Evolutionary conservation across 768 basidiomycete genomes (phyloP).

Genomic region (Piloderma croceum): DNA sequence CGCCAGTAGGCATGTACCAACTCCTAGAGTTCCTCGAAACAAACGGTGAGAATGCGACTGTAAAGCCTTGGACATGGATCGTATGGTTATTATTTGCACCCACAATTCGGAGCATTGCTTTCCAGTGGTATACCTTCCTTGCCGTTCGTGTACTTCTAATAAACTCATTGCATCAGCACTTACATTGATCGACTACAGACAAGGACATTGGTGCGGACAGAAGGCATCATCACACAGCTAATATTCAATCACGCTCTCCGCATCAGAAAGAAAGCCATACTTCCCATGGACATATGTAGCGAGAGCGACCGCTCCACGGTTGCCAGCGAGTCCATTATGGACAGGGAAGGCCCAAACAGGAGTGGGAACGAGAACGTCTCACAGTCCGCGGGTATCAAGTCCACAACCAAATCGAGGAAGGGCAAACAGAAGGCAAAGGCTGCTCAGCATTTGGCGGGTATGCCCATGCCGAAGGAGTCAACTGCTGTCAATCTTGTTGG

Average conservation of each 20-base stretch:
- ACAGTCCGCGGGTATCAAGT: conserved; percentile 8
- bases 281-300: too few relatives aligned
- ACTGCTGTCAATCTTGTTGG: conserved; percentile 49
- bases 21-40: conserved; percentile 45
- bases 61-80: conserved; percentile 52
- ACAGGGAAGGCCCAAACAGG: conserved; percentile 13
- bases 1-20: too few relatives aligned
- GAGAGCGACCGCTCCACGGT: too few relatives aligned
- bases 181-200: too few relatives aligned
- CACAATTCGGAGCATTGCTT: conserved; percentile 25
- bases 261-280: conserved; percentile 56
- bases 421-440: not conserved
- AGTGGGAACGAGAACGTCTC: conserved; percentile 1
- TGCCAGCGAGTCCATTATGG: too few relatives aligned
- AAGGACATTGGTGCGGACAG: conserved; percentile 33
- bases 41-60: conserved; percentile 33
- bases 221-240: conserved; percentile 46
- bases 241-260: conserved; percentile 55
- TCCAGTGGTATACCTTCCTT: conserved; percentile 37
- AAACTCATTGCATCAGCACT: too few relatives aligned
- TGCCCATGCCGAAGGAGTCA: too few relatives aligned
- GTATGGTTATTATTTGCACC: conserved; percentile 33
- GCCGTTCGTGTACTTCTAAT: conserved; percentile 17
- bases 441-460: too few relatives aligned
- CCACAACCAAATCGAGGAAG: conserved; percentile 18